phyloP scores from a whole-genome alignment of 305 asterid genomes.

The Euphrasia arctica region DNA sequence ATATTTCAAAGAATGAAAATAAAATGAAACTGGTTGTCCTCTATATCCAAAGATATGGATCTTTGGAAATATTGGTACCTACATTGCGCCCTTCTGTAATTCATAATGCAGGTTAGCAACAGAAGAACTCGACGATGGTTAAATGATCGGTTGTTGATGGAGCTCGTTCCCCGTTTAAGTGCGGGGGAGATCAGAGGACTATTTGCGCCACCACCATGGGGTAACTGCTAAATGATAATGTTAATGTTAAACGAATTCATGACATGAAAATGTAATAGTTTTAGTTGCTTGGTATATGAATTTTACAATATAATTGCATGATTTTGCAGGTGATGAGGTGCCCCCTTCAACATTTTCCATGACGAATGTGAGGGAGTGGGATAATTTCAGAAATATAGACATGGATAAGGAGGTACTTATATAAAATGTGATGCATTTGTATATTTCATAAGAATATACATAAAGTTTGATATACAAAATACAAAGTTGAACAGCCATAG shows the following conservation, averaged over 20 bases:
- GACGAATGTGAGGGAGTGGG: constrained; percentile 76
- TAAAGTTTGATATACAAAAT: not conserved
- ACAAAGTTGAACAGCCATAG: not conserved
- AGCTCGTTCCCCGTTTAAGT: constrained; percentile 87
- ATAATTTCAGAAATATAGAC: constrained; percentile 81
- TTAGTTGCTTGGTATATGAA: not conserved
- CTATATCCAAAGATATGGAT: not conserved
- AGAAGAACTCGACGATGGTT: constrained; percentile 96
- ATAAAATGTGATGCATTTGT: not conserved
- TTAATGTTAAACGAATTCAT: not conserved
- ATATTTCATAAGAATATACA: not conserved
- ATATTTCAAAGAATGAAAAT: not conserved
- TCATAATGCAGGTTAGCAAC: constrained; percentile 64
- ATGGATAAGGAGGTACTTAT: constrained; percentile 88
- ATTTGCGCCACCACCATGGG: constrained; percentile 99
- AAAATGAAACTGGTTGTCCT: not conserved
- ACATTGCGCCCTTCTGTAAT: not conserved
- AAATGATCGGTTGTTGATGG: constrained; percentile 87
- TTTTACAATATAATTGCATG: not conserved
- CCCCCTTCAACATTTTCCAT: constrained; percentile 76
- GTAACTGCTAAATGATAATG: constrained; percentile 28
- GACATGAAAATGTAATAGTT: not conserved
- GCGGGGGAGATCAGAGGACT: constrained; percentile 87
- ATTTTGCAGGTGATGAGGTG: constrained; percentile 75
- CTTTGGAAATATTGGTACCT: not conserved